These are phyloP conservation scores for Carex myosuroides DNA, from an alignment of 176 grass and related monocot species.

Conservation along the genomic window DNA sequence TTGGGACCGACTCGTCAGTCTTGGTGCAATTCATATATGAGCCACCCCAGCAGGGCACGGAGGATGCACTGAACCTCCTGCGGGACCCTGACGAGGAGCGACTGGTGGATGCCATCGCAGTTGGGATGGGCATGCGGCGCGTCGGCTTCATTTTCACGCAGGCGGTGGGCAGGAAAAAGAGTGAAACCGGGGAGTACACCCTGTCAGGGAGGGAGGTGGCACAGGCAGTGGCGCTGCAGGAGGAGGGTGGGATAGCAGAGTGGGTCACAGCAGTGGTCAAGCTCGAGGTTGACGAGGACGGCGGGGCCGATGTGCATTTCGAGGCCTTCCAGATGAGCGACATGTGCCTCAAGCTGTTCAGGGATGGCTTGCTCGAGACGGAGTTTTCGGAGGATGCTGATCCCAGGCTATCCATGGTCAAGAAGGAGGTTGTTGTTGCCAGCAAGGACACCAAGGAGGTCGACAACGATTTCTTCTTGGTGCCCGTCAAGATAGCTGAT, in stretches of 20 bases:
- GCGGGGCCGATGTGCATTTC: constrained; percentile 70
- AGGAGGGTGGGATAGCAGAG: constrained; percentile 51
- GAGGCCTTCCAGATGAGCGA: constrained; percentile 99
- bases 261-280: constrained; percentile 91
- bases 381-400: constrained; percentile 57
- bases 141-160: constrained; percentile 85
- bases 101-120: constrained; percentile 64
- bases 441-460: constrained; percentile 77
- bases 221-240: constrained; percentile 65
- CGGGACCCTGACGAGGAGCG: constrained; percentile 60
- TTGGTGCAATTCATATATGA: constrained; percentile 92
- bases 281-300: constrained; percentile 60
- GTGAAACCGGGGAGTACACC: constrained; percentile 74
- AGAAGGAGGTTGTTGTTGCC: constrained; percentile 77
- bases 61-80: constrained; percentile 50
- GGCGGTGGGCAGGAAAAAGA: constrained; percentile 73
- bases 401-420: constrained; percentile 60
- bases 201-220: constrained; percentile 78
- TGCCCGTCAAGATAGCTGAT: constrained; percentile 93
- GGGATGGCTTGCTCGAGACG: constrained; percentile 64
- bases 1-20: constrained; percentile 39
- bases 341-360: constrained; percentile 75
- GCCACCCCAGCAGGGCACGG: constrained; percentile 62
- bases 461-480: constrained; percentile 93
- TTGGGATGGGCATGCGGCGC: constrained; percentile 64